phyloP scores from a whole-genome alignment of 768 basidiomycete species.

The Lactarius trivialis region DNA sequence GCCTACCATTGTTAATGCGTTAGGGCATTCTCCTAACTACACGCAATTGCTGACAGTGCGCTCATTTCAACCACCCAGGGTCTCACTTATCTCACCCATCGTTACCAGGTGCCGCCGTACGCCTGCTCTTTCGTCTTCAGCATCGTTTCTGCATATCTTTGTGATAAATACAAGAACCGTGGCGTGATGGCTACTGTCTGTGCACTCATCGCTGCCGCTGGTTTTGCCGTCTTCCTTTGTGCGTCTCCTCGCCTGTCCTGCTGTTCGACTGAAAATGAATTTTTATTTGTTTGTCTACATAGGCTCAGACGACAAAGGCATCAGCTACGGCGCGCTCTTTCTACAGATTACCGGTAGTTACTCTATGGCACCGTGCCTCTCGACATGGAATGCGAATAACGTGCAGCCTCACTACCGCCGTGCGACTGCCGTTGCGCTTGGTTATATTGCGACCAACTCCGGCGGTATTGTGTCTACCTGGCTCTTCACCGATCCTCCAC shows the following conservation, averaged over 20 bases:
- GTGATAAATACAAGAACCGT: conserved; percentile 21
- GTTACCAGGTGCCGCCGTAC: conserved; percentile 29
- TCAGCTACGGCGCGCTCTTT: conserved; percentile 28
- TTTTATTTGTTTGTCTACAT: not conserved
- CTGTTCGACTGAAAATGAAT: not conserved
- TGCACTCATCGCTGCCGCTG: conserved; percentile 15
- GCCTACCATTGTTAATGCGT: conserved; percentile 27
- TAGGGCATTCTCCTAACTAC: conserved; percentile 27
- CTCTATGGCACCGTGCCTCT: conserved; percentile 25
- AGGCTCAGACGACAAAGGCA: conserved; percentile 21
- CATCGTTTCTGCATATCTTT: conserved; percentile 19
- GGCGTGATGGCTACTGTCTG: conserved; percentile 16
- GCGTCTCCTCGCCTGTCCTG: not conserved
- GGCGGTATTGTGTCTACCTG: conserved; percentile 21
- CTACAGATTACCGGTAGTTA: conserved; percentile 30
- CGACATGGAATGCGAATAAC: conserved; percentile 30
- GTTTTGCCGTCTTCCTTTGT: conserved; percentile 23
- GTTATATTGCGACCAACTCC: conserved; percentile 23
- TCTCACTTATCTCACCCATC: not conserved
- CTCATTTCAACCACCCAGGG: not conserved
- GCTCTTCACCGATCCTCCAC: conserved; percentile 17
- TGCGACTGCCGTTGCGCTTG: conserved; percentile 28
- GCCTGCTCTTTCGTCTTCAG: conserved; percentile 27
- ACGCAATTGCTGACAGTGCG: conserved; percentile 30
- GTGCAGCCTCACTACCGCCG: conserved; percentile 30